A percentile compares a stretch with the other conserved stretches of the same genome.
Evolutionary conservation across 2,329 filamentous ascomycete species (phyloP).

Genomic region (Cladophialophora bantiana): DNA sequence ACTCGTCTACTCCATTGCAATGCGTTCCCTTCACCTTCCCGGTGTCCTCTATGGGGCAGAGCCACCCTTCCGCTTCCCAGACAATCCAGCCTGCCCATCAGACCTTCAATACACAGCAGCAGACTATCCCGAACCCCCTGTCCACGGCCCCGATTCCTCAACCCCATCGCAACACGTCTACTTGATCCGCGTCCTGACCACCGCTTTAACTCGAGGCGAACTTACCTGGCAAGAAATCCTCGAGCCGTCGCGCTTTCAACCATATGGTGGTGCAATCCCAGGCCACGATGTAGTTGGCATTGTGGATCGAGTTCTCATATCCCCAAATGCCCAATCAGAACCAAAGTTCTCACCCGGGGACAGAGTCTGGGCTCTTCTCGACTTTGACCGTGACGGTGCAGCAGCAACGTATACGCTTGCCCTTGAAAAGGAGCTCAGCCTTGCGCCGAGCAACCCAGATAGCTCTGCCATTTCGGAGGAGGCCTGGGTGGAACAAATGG

Average conservation of each 20-base stretch:
- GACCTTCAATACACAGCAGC: constrained; percentile 45
- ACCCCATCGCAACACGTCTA: constrained; percentile 44
- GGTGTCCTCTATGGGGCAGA: constrained; percentile 9
- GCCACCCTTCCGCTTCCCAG: constrained; percentile 26
- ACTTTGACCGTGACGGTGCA: constrained; percentile 49
- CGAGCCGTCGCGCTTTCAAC: constrained; percentile 40
- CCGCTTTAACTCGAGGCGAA: constrained; percentile 51
- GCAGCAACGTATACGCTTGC: constrained; percentile 52
- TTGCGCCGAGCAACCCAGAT: constrained; percentile 6
- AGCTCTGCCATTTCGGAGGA: constrained; percentile 42
- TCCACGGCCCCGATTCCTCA: constrained; percentile 38
- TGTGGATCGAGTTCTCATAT: constrained; percentile 45
- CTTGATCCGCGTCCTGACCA: constrained; percentile 50
- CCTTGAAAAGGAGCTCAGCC: constrained; percentile 47
- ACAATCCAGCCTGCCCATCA: constrained; percentile 38
- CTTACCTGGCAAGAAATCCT: constrained; percentile 42
- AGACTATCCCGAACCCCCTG: constrained; percentile 47
- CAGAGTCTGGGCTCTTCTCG: constrained; percentile 49
- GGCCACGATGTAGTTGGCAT: constrained; percentile 52
- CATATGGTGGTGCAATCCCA: constrained; percentile 47
- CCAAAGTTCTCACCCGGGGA: constrained; percentile 52
- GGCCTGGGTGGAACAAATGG: constrained; percentile 41
- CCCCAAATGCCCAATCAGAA: constrained; percentile 44
- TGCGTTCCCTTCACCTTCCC: constrained; percentile 28
- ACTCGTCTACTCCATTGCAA: background rate